phyloP scores from a whole-genome alignment of 1,284 basidiomycete species.

The Erythrobasidium hasegawianum region DNA sequence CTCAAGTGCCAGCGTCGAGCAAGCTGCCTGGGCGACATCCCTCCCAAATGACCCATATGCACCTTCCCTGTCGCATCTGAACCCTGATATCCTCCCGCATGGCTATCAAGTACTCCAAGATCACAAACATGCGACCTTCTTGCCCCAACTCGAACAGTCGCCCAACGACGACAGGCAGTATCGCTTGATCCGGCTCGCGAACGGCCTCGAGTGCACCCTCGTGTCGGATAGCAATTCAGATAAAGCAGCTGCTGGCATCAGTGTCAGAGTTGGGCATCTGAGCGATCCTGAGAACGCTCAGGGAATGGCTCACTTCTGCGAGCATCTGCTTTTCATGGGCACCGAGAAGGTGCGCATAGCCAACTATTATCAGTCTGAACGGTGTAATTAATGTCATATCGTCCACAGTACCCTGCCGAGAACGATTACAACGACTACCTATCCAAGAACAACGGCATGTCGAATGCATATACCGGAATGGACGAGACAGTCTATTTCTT shows the following conservation, averaged over 20 bases:
- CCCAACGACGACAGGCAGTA: constrained; percentile 73
- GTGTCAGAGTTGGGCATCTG: constrained; percentile 92
- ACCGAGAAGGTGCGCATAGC: constrained; percentile 52
- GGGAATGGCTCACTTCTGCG: constrained; percentile 86
- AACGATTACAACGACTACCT: constrained; percentile 92
- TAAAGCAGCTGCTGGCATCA: constrained; percentile 90
- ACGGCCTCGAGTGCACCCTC: constrained; percentile 83
- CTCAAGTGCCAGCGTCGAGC: neutral
- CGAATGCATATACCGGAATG: constrained; percentile 92
- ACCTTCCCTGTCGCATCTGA: constrained; percentile 66
- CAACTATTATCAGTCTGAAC: no score
- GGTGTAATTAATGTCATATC: constrained; percentile 48
- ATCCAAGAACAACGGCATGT: constrained; percentile 81
- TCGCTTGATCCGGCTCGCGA: constrained; percentile 74
- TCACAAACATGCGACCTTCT: constrained; percentile 62
- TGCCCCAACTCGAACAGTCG: constrained; percentile 67
- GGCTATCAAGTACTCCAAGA: constrained; percentile 45
- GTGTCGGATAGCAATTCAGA: constrained; percentile 78
- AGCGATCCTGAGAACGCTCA: constrained; percentile 66
- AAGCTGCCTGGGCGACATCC: constrained; percentile 3
- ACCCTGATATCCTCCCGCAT: constrained; percentile 13
- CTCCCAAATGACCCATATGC: constrained; percentile 55
- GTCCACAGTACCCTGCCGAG: constrained; percentile 76
- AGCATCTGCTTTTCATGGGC: constrained; percentile 90
- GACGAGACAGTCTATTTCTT: constrained; percentile 95